A percentile compares a stretch with the other conserved stretches of the same genome.
Evolutionary conservation across 768 basidiomycete genomes (phyloP).

Genomic region (Stropharia rugosoannulata): DNA sequence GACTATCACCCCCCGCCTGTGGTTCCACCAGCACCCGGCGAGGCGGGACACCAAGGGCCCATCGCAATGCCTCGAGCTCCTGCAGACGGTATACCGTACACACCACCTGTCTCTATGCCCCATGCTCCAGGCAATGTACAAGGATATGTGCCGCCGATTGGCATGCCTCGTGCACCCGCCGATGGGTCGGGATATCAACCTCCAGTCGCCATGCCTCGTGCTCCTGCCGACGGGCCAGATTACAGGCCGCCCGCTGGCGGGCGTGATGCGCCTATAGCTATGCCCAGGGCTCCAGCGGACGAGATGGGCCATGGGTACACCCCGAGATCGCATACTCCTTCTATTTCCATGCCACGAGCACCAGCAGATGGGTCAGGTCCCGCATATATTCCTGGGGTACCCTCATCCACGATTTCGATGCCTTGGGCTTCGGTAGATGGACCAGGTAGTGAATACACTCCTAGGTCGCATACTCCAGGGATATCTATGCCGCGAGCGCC

Average conservation of each 20-base stretch:
- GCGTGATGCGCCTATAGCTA: background rate
- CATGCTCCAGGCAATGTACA: background rate
- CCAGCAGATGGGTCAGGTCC: background rate
- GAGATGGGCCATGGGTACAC: background rate
- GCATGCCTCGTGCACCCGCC: no score
- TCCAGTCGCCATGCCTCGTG: no score
- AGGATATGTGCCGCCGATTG: no score
- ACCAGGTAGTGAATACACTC: background rate
- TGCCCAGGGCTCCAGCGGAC: background rate
- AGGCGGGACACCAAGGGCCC: background rate
- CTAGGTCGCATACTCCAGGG: no score
- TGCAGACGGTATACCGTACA: background rate
- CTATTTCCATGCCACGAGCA: background rate
- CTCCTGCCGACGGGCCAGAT: no score
- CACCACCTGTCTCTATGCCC: background rate
- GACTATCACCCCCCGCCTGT: background rate
- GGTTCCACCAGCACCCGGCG: background rate
- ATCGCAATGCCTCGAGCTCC: background rate
- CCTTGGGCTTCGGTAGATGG: background rate
- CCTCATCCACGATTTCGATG: background rate
- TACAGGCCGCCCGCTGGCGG: no score
- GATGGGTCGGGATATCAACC: no score
- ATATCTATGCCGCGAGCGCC: background rate
- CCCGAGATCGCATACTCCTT: background rate
- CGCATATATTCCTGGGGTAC: background rate